Evolutionary conservation across 306 rosid species (phyloP), one percentile per base, ranked within the genome.

Genomic region (Prunus padus): DNA sequence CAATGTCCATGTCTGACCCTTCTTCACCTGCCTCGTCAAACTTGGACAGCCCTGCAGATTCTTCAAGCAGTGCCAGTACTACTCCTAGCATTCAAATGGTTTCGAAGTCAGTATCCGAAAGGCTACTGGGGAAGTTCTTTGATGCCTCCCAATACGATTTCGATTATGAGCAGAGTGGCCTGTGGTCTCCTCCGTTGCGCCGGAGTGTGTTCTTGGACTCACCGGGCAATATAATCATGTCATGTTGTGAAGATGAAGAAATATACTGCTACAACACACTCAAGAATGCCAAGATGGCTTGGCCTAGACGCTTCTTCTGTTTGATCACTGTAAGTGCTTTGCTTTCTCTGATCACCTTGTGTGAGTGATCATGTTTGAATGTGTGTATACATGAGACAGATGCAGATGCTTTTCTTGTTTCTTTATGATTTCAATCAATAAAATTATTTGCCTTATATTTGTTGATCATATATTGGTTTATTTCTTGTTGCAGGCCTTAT

Each of bases 121-220:
- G 93, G 75, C 91, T 89, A 49, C 76, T 89, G 16, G 89, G 89
- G 44, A 89, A 89, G 78, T 87, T 87, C 84, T 89, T 83, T 50
- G 86, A 89, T 44, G 85, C 89, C 13, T 81, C 89, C 18, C 81
- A 89, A 56, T 85, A 79, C 50, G 88, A 83, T 67, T 89, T 85
- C 31, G 88, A 85, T 59, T 85, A 81, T 44, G 68, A 81, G 77
- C 79, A 89, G 69, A 89, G 93, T 75, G 78, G 89, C 13, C 59
- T 89, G 77, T 89, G 93, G 93, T 89, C 93, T 73, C 91, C 93
- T 37, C 91, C 89, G 0, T 6, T 87, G 23, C 75, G 26, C 19
- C 63, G 84, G 15, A 80, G 71, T 4, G 87, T 50, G 44, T 89
- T 85, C 31, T 65, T 87, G 67, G 85, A 75, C 8, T 75, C 91